phyloP scores from a whole-genome alignment of 345 rosid species.

The Citrus australasica region DNA sequence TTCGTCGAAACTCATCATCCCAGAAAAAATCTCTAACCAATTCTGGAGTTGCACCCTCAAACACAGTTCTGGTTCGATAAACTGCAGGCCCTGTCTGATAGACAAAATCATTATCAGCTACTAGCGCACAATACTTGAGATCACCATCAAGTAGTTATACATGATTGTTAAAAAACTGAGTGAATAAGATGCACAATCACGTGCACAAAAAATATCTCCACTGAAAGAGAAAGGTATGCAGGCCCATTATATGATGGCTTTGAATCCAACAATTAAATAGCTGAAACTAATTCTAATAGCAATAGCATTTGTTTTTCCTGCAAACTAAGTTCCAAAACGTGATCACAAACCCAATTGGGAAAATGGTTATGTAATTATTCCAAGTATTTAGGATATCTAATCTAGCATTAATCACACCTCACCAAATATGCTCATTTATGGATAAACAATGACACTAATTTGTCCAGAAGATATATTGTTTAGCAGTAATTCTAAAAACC shows the following conservation, averaged over 20 bases:
- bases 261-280: background rate
- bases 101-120: slow-evolving; percentile 29
- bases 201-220: background rate
- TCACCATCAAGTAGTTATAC: background rate
- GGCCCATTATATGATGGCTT: background rate
- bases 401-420: background rate
- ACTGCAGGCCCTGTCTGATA: slow-evolving; percentile 66
- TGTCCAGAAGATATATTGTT: background rate
- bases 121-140: background rate
- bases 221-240: background rate
- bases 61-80: slow-evolving; percentile 80
- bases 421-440: background rate
- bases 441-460: background rate
- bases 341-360: background rate
- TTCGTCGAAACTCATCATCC: slow-evolving; percentile 94
- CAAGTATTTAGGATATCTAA: background rate
- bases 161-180: background rate
- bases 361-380: background rate
- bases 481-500: background rate
- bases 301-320: background rate
- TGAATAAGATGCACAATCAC: background rate
- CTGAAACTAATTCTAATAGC: background rate
- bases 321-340: background rate
- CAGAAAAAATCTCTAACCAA: slow-evolving; percentile 96
- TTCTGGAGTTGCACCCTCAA: slow-evolving; percentile 88